phyloP scores from a whole-genome alignment of 1,139 yeast genomes.

The Kodamaea sp. region DNA sequence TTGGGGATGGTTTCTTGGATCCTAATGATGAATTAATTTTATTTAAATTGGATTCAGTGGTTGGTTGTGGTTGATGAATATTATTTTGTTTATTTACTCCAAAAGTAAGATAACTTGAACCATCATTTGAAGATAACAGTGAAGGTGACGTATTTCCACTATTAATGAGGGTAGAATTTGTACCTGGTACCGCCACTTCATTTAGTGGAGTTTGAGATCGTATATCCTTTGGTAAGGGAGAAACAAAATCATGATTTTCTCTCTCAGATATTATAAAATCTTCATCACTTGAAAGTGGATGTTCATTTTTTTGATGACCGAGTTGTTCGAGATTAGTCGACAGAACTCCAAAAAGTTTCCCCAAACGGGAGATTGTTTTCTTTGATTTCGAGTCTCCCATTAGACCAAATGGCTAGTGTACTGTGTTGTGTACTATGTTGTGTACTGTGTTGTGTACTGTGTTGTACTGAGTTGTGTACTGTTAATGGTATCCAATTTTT shows the following conservation, averaged over 20 bases:
- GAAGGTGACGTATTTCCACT: constrained; percentile 9
- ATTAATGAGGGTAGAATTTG: no score
- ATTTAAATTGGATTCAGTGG: constrained; percentile 10
- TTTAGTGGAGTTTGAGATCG: no score
- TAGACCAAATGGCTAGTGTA: no score
- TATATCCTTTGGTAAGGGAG: no score
- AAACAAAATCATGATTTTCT: no score
- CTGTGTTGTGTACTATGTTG: no score
- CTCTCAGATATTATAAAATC: no score
- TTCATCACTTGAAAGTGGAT: not conserved
- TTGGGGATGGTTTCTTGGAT: constrained; percentile 6
- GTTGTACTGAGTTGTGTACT: no score
- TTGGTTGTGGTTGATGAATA: constrained; percentile 7
- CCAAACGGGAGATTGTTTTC: constrained; percentile 29
- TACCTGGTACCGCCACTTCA: no score
- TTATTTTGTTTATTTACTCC: constrained; percentile 3
- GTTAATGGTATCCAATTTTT: no score
- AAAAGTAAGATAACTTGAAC: constrained; percentile 5
- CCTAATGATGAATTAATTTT: constrained; percentile 7
- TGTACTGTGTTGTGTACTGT: no score
- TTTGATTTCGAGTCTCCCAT: constrained; percentile 32
- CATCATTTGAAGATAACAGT: constrained; percentile 10
- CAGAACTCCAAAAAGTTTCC: constrained; percentile 35
- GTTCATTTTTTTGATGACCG: constrained; percentile 16
- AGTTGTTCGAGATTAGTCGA: constrained; percentile 21